Evolutionary conservation across 1,139 yeast species (phyloP).

Genomic region (Trichomonascaceae sp.): DNA sequence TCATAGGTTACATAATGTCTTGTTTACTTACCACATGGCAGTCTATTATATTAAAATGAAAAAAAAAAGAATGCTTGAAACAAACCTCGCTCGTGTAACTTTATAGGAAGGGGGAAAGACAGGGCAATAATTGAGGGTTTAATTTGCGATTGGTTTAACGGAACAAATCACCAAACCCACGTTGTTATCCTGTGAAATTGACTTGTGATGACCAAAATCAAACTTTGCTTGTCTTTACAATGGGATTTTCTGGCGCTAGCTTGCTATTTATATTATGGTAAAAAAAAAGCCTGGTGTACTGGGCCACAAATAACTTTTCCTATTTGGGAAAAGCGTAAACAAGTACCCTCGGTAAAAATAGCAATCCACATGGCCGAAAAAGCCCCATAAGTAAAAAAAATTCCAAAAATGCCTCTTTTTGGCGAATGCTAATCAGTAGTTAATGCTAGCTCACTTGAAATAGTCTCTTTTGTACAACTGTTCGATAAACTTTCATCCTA

Average conservation of each 20-base stretch:
- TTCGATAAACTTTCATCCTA: background rate
- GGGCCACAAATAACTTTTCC: background rate
- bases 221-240: background rate
- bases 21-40: constrained; percentile 9
- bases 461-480: background rate
- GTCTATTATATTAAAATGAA: background rate
- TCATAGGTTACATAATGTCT: background rate
- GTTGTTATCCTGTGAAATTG: background rate
- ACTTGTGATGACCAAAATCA: background rate
- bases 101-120: constrained; percentile 1
- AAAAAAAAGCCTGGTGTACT: background rate
- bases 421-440: background rate
- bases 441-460: background rate
- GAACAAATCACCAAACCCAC: background rate
- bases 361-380: background rate
- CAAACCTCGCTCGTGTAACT: background rate
- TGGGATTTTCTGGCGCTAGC: background rate
- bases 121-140: background rate
- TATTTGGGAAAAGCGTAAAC: background rate
- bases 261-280: background rate
- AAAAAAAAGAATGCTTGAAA: background rate
- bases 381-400: background rate
- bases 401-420: background rate
- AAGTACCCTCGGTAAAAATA: background rate
- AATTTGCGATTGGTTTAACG: background rate